A percentile compares a stretch with the other conserved stretches of the same genome.
Evolutionary conservation across 768 basidiomycete genomes (phyloP).

Genomic region (Tulasnella sp.): DNA sequence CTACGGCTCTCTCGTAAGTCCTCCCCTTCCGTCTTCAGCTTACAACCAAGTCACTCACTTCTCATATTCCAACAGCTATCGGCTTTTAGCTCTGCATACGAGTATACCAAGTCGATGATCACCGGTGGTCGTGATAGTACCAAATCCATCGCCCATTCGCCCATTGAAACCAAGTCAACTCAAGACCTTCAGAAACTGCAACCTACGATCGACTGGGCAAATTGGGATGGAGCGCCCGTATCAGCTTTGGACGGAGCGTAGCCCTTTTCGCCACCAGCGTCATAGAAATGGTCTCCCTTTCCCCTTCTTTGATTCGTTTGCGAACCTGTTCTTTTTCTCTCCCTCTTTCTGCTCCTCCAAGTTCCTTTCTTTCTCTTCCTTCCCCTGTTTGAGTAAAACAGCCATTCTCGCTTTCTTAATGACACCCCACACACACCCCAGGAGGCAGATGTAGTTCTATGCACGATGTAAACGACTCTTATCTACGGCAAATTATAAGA

Average conservation of each 20-base stretch:
- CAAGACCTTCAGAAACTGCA: neutral
- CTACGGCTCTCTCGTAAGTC: neutral
- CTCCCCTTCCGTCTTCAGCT: neutral
- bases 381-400: too few species aligned
- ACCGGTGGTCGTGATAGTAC: neutral
- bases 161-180: neutral
- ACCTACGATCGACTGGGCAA: neutral
- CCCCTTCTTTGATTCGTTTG: too few species aligned
- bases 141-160: neutral
- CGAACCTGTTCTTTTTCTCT: too few species aligned
- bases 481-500: too few species aligned
- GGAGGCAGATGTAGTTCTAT: too few species aligned
- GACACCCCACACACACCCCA: too few species aligned
- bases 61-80: neutral
- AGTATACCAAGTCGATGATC: neutral
- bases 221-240: neutral
- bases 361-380: too few species aligned
- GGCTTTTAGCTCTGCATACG: neutral
- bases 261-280: too few species aligned
- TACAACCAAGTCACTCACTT: neutral
- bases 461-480: too few species aligned
- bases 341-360: too few species aligned
- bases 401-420: too few species aligned
- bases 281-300: too few species aligned
- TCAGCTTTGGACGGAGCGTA: neutral